phyloP scores from a whole-genome alignment of 2,329 filamentous ascomycete genomes.

The Stenocarpella maydis region DNA sequence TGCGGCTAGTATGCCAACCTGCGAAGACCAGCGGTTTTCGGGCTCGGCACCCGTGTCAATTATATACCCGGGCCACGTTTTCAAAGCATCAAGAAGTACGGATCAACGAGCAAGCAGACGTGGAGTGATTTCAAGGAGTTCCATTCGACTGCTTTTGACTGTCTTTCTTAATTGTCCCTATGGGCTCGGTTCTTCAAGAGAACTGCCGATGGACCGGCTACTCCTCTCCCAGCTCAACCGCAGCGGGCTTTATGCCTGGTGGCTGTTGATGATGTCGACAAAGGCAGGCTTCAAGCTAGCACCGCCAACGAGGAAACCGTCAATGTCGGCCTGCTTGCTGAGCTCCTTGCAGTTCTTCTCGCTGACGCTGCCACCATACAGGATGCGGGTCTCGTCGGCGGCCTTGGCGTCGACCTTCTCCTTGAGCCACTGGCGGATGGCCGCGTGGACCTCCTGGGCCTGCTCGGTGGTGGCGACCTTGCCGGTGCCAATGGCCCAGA shows the following conservation, averaged over 20 bases:
- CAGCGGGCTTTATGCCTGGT: constrained; percentile 38
- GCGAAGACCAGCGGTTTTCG: background rate
- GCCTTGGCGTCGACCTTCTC: constrained; percentile 77
- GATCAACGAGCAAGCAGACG: background rate
- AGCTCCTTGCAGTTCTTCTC: constrained; percentile 98
- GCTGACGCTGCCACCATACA: constrained; percentile 95
- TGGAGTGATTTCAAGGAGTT: constrained; percentile 6
- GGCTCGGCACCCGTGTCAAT: constrained; percentile 1
- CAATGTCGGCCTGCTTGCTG: constrained; percentile 91
- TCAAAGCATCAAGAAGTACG: background rate
- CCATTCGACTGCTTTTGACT: constrained; percentile 18
- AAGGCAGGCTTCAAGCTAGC: constrained; percentile 96
- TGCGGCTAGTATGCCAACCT: background rate
- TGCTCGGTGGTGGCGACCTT: constrained; percentile 90
- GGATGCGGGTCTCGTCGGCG: constrained; percentile 87
- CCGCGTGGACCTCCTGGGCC: constrained; percentile 92
- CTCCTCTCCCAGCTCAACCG: background rate
- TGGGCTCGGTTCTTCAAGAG: background rate
- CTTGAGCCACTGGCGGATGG: constrained; percentile 89
- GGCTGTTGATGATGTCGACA: constrained; percentile 68
- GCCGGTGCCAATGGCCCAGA: constrained; percentile 95
- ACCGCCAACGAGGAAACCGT: constrained; percentile 96
- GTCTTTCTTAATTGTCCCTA: constrained; percentile 5
- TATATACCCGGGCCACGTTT: constrained; percentile 21
- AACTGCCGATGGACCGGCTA: background rate